phyloP scores from a whole-genome alignment of 1,284 basidiomycete species.

The Neolentinus lepideus region DNA sequence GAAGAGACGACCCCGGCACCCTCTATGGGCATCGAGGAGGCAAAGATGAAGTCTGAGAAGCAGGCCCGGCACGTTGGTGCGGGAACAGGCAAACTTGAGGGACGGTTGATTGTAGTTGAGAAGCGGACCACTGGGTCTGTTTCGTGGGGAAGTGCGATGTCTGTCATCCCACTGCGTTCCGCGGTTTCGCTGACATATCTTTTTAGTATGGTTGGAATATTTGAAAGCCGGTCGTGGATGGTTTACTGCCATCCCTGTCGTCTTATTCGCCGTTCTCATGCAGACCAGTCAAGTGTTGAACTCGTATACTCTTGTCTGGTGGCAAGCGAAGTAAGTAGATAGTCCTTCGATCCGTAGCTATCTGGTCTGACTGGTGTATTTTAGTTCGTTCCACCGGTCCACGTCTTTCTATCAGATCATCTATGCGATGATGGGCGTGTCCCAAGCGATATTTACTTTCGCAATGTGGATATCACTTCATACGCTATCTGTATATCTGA shows the following conservation, averaged over 20 bases:
- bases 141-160: conserved; percentile 37
- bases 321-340: conserved; percentile 52
- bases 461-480: conserved; percentile 31
- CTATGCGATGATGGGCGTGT: conserved; percentile 60
- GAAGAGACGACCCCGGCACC: conserved; percentile 16
- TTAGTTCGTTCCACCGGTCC: conserved; percentile 38
- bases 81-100: conserved; percentile 58
- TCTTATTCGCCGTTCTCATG: conserved; percentile 52
- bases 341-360: neutral
- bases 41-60: conserved; percentile 30
- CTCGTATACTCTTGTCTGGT: conserved; percentile 63
- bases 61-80: conserved; percentile 32
- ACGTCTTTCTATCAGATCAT: conserved; percentile 66
- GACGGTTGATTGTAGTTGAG: conserved; percentile 56
- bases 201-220: conserved; percentile 63
- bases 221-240: conserved; percentile 55
- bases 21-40: conserved; percentile 24
- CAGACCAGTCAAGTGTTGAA: conserved; percentile 53
- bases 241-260: conserved; percentile 49
- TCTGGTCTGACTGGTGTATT: neutral
- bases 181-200: conserved; percentile 5
- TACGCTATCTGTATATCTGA: conserved; percentile 15
- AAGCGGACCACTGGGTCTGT: conserved; percentile 62
- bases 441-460: conserved; percentile 61
- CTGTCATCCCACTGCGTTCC: neutral